phyloP scores from a whole-genome alignment of 1,284 basidiomycete species.

The Clitocybe nebularis region DNA sequence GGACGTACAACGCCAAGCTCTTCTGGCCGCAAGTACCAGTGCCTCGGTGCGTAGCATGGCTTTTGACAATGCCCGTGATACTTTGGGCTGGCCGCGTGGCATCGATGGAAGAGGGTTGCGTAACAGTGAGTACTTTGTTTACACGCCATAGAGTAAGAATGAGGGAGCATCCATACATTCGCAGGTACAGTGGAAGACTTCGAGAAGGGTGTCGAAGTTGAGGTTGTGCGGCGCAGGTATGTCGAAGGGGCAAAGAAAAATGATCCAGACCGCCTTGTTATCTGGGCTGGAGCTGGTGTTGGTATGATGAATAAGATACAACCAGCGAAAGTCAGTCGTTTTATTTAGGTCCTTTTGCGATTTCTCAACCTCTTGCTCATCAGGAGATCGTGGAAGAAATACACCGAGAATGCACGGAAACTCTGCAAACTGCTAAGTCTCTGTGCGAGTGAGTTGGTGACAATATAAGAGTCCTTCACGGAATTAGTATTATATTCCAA shows the following conservation, averaged over 20 bases:
- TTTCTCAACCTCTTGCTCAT: neutral
- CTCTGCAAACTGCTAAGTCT: constrained; percentile 22
- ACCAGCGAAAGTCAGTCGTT: constrained; percentile 48
- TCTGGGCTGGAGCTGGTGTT: constrained; percentile 71
- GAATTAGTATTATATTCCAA: too few relatives aligned
- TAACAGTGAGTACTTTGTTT: constrained; percentile 35
- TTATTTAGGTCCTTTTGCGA: neutral
- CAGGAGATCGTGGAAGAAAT: constrained; percentile 49
- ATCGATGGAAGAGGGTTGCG: constrained; percentile 60
- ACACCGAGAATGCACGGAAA: constrained; percentile 36
- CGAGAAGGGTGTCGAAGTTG: constrained; percentile 46
- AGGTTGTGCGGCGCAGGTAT: constrained; percentile 41
- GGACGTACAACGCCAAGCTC: constrained; percentile 49
- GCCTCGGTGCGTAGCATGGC: constrained; percentile 60
- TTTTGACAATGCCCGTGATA: constrained; percentile 60
- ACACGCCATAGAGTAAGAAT: constrained; percentile 1
- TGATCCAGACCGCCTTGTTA: constrained; percentile 49
- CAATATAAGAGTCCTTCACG: too few relatives aligned
- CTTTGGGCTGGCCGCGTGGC: constrained; percentile 62
- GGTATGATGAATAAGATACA: constrained; percentile 53
- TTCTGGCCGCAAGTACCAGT: constrained; percentile 45
- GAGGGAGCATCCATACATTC: constrained; percentile 9
- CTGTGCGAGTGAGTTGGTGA: constrained; percentile 6
- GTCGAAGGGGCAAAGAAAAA: constrained; percentile 36
- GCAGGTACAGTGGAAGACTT: constrained; percentile 53